A percentile compares a stretch with the other conserved stretches of the same genome.
Conservation (phyloP, 1,139 yeast genomes). For the Arxiozyma bovina region DNA sequence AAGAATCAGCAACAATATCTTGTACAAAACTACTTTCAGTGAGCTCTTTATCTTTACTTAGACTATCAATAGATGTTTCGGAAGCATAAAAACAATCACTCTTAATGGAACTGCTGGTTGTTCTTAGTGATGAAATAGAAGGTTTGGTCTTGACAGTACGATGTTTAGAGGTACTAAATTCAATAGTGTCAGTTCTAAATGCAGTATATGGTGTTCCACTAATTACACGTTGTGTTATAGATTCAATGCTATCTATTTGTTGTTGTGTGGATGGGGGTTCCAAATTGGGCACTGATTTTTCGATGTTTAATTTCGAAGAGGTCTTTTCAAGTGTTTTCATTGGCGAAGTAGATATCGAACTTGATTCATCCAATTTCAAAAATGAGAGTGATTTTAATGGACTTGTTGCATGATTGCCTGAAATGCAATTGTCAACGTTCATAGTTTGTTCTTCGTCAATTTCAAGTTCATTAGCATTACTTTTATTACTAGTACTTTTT, state of each 20-base stretch:
- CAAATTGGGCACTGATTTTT: conserved; percentile 9
- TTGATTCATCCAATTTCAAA: conserved; percentile 3
- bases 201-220: not conserved
- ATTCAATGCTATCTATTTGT: conserved; percentile 10
- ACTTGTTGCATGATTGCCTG: conserved; percentile 2
- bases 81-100: not conserved
- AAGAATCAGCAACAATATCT: conserved; percentile 20
- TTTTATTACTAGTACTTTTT: conserved; percentile 20
- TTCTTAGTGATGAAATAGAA: not conserved
- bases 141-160: conserved; percentile 2
- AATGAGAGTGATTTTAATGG: conserved; percentile 9
- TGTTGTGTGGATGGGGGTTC: conserved; percentile 3
- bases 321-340: not conserved
- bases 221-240: conserved; percentile 6
- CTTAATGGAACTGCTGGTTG: not conserved
- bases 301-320: conserved; percentile 4
- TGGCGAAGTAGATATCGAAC: not conserved
- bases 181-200: not conserved
- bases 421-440: not conserved
- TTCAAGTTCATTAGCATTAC: not conserved
- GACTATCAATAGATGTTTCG: not conserved
- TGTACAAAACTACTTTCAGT: conserved; percentile 13
- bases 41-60: not conserved
- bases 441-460: not conserved
- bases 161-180: not conserved